Percentiles rank a stretch among this genome's conserved stretches.
These are phyloP conservation scores for Talaromyces marneffei DNA, from an alignment of 2,329 filamentous ascomycete genomes.

Conservation along the genomic window DNA sequence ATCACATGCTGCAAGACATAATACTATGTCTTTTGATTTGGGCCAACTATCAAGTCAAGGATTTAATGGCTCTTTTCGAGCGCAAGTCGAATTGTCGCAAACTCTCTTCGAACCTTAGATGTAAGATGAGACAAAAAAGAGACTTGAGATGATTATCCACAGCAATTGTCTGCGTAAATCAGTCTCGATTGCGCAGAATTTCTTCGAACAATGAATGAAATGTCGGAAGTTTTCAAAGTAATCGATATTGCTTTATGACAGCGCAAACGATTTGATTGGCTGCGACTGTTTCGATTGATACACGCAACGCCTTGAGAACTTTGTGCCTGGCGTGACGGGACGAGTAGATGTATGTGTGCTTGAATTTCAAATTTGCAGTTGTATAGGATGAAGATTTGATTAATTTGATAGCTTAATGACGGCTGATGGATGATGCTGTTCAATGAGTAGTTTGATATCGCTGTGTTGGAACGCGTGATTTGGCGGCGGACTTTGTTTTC, in stretches of 20 bases:
- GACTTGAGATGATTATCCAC: neutral
- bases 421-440: neutral
- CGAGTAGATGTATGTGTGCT: neutral
- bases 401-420: neutral
- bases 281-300: neutral
- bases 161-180: neutral
- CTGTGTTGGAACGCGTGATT: neutral
- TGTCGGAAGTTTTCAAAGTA: neutral
- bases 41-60: neutral
- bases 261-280: constrained; percentile 4
- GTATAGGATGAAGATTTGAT: neutral
- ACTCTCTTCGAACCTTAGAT: neutral
- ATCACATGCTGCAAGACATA: neutral
- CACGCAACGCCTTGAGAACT: neutral
- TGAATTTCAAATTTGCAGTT: neutral
- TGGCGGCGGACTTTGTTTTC: constrained; percentile 6
- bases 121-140: neutral
- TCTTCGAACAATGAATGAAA: neutral
- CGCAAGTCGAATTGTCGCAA: neutral
- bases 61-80: neutral
- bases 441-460: neutral
- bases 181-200: neutral
- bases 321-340: neutral
- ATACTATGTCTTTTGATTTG: neutral
- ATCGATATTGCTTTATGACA: neutral